Conservation (phyloP, 1,284 basidiomycete genomes). For the Pholiota adiposa region DNA sequence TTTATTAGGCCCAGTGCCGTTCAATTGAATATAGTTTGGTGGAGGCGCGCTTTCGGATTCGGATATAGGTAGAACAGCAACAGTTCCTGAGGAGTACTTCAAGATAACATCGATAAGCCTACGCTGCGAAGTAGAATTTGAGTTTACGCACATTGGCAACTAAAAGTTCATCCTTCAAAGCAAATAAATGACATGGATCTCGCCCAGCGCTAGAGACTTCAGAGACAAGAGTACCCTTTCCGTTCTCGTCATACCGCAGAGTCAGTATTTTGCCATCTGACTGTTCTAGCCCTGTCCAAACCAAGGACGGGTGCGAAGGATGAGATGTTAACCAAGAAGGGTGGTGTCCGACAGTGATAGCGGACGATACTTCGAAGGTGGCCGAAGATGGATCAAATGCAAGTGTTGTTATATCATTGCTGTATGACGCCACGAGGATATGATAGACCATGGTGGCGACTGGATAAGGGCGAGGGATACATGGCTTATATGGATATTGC, state of each 20-base stretch:
- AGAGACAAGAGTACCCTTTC: constrained; percentile 49
- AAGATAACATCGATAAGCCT: constrained; percentile 5
- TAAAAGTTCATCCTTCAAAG: constrained; percentile 53
- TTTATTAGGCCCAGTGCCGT: constrained; percentile 58
- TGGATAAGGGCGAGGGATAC: constrained; percentile 6
- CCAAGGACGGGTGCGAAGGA: constrained; percentile 53
- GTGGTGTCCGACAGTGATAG: constrained; percentile 57
- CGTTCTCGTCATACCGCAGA: constrained; percentile 53
- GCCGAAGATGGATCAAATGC: constrained; percentile 43
- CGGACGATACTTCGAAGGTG: constrained; percentile 47
- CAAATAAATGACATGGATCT: constrained; percentile 63
- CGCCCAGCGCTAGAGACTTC: constrained; percentile 55
- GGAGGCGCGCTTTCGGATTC: constrained; percentile 32
- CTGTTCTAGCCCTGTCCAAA: constrained; percentile 68
- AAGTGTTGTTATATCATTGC: constrained; percentile 59
- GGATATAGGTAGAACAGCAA: constrained; percentile 53
- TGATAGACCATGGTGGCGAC: constrained; percentile 29
- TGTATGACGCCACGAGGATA: constrained; percentile 71
- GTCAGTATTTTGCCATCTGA: constrained; percentile 59
- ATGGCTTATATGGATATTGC: constrained; percentile 13
- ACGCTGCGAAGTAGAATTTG: background rate
- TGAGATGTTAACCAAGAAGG: constrained; percentile 74
- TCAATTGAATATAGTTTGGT: constrained; percentile 40
- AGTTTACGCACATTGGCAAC: constrained; percentile 64
- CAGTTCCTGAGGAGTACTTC: constrained; percentile 65